Percentiles rank a stretch among this genome's conserved stretches.
Evolutionary conservation across 257 asterid genomes (phyloP).

Genomic region (Asclepias syriaca): DNA sequence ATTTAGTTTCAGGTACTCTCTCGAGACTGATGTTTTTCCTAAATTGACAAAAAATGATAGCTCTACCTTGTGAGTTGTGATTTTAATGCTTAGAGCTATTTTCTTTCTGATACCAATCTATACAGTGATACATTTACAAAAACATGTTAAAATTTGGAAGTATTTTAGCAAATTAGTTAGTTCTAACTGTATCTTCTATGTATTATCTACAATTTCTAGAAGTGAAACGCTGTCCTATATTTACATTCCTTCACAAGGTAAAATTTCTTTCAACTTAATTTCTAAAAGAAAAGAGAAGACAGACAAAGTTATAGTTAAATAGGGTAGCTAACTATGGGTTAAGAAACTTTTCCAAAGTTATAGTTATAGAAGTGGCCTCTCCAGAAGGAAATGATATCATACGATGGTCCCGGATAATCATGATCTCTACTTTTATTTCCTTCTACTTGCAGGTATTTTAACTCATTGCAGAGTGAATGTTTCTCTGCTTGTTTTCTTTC

Average conservation of each 20-base stretch:
- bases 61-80: background rate
- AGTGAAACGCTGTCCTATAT: conserved; percentile 1
- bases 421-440: background rate
- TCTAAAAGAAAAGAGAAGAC: background rate
- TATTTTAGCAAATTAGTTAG: background rate
- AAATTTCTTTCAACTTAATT: background rate
- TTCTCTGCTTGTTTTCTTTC: conserved; percentile 76
- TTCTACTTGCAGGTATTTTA: conserved; percentile 63
- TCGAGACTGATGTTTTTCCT: background rate
- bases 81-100: background rate
- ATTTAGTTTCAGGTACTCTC: conserved; percentile 72
- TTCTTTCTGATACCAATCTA: background rate
- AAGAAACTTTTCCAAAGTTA: background rate
- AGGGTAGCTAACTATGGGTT: background rate
- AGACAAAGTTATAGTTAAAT: background rate
- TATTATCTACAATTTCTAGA: background rate
- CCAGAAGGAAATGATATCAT: background rate
- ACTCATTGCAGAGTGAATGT: conserved; percentile 96
- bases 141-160: background rate
- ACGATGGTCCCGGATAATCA: background rate
- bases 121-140: background rate
- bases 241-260: background rate
- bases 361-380: background rate
- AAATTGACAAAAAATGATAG: conserved; percentile 9
- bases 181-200: background rate